phyloP scores from a whole-genome alignment of 805 yeast genomes.

The Zygotorulaspora chibaensis region DNA sequence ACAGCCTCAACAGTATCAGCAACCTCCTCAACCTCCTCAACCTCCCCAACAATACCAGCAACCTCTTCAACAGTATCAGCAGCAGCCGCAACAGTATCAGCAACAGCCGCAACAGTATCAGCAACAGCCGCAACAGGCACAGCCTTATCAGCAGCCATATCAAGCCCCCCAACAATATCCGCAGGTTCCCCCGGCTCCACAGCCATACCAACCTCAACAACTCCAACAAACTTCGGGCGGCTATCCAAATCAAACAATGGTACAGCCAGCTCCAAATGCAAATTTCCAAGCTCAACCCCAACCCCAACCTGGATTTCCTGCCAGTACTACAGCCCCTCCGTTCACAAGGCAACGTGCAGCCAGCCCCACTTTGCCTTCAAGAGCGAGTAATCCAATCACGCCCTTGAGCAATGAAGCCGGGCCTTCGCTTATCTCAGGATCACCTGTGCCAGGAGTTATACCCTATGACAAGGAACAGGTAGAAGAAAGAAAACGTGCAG shows the following conservation, averaged over 20 bases:
- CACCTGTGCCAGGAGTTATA: slow-evolving; percentile 2
- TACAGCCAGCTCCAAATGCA: not conserved
- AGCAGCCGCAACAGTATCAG: slow-evolving; percentile 9
- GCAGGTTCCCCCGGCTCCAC: not conserved
- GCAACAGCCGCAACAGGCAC: slow-evolving; percentile 17
- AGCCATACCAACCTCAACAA: slow-evolving; percentile 6
- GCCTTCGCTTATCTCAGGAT: not conserved
- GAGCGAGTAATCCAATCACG: not conserved
- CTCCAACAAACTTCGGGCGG: not conserved
- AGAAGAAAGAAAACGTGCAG: slow-evolving; percentile 1
- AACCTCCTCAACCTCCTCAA: slow-evolving; percentile 5
- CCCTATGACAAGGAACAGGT: slow-evolving; percentile 4
- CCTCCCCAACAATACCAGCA: slow-evolving; percentile 8
- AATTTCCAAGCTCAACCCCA: not conserved
- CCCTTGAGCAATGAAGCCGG: not conserved
- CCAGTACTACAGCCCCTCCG: not conserved
- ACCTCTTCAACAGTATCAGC: slow-evolving; percentile 6
- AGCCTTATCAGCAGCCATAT: slow-evolving; percentile 11
- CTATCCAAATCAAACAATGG: not conserved
- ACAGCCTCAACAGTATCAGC: slow-evolving; percentile 9
- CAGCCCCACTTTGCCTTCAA: slow-evolving; percentile 3
- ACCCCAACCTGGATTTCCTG: not conserved
- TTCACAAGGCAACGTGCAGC: not conserved
- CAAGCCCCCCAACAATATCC: slow-evolving; percentile 2
- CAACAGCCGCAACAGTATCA: slow-evolving; percentile 12